Evolutionary conservation across 495 filamentous ascomycete genomes (phyloP).

Genomic region (Penicillium egyptiacum): DNA sequence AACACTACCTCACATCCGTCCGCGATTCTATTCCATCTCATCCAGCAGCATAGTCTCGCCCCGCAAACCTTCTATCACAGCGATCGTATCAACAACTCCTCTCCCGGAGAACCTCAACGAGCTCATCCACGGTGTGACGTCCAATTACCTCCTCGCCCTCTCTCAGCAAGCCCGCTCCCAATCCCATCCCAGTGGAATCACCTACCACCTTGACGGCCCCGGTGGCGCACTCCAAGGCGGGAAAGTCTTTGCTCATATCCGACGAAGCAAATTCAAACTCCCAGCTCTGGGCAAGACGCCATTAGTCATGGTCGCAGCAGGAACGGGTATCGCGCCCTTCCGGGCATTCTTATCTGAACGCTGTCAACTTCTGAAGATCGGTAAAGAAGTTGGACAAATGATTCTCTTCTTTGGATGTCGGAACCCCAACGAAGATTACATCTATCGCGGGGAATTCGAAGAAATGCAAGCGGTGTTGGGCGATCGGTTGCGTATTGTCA

Average conservation of each 20-base stretch:
- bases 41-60: slow-evolving; percentile 48
- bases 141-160: slow-evolving; percentile 48
- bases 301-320: slow-evolving; percentile 48
- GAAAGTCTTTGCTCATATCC: slow-evolving; percentile 44
- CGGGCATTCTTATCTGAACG: slow-evolving; percentile 49
- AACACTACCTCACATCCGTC: slow-evolving; percentile 41
- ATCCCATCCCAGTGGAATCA: slow-evolving; percentile 30
- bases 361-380: slow-evolving; percentile 37
- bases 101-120: slow-evolving; percentile 27
- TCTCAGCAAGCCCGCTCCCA: slow-evolving; percentile 24
- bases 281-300: slow-evolving; percentile 33
- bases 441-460: slow-evolving; percentile 43
- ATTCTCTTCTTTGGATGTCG: slow-evolving; percentile 51
- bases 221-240: slow-evolving; percentile 25
- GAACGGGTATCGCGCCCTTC: slow-evolving; percentile 51
- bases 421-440: slow-evolving; percentile 39
- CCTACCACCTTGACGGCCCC: slow-evolving; percentile 39
- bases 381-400: slow-evolving; percentile 40
- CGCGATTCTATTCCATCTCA: slow-evolving; percentile 57
- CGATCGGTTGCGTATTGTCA: slow-evolving; percentile 30
- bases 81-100: slow-evolving; percentile 36
- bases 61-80: slow-evolving; percentile 45
- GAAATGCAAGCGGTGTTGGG: slow-evolving; percentile 28
- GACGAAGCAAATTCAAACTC: slow-evolving; percentile 49
- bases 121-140: slow-evolving; percentile 45